Evolutionary conservation across 2,329 filamentous ascomycete genomes (phyloP), one percentile per base, ranked within the genome.

Genomic region (Aspergillus versicolor): DNA sequence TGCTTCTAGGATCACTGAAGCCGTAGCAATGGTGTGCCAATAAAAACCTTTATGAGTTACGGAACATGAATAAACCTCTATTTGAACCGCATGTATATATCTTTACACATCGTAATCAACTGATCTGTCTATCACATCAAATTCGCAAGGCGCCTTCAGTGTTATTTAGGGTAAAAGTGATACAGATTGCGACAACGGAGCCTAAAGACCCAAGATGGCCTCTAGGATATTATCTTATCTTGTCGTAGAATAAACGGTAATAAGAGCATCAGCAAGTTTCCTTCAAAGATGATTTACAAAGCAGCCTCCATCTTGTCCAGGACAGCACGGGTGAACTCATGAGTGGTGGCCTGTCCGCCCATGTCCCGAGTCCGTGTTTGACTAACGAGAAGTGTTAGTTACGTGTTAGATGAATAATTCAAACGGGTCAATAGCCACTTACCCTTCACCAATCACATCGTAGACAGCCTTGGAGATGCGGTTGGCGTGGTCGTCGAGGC

Each of bases 401-500:
- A 27, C 7, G 7, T 30, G 27, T 9, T 61, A 34, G 32, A 37
- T 47, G 34, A 22, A 38, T 45, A 17, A 24, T 15, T 6, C 4
- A 5, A n/a, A 22, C 3, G 43, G 17, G 21, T 17, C 9, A 22
- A 7, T 30, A 21, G 24, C 38, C 9, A 82, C 88, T 81, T 81
- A 94, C 90, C 91, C 92, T 73, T 97, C 91, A 67, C 89, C 88
- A 74, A 99, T 97, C 58, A 88, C 86, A 74, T 87, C 85, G 73
- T 89, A 88, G 46, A 89, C 85, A 32, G 79, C 80, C 73, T 93
- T 93, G 77, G 91, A 95, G 79, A 97, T 96, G 75, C 94, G 88
- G 86, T 97, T 97, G 72, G 94, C 94, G 77, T 99, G 94, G 77
- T 97, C 92, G 74, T 99, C 93, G 51, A 99, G 89, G 68, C 94